Evolutionary conservation across 768 basidiomycete species (phyloP), one percentile per base, ranked within the genome.

Genomic region (Lactifluus pinguis): DNA sequence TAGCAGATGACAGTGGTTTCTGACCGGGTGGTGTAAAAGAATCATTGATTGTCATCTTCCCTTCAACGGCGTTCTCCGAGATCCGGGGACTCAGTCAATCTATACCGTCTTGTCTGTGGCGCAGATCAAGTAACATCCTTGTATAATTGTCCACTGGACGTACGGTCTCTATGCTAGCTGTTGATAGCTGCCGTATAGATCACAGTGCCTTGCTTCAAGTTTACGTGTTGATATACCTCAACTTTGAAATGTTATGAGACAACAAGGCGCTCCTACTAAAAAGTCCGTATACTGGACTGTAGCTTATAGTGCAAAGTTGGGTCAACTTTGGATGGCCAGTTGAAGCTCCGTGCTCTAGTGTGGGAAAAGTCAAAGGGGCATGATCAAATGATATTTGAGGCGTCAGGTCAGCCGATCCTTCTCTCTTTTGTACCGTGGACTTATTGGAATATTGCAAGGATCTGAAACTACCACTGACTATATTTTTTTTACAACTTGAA

Each of bases 31-130:
- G 7, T 57, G 38, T 49, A 45, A 56, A 25, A 34, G 7, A 42
- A 39, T 49, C 55, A 49, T 25, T 56, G 7, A 42, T 47, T 60
- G 53, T 55, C 52, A 54, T 17, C 47, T 49, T 58, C 56, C 48
- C 51, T 48, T 52, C 50, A 48, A 29, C 61, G 61, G 61, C 51
- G 34, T 38, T 53, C 39, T 49, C 61, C 61, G 56, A 11, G 39
- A 47, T 15, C 39, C n/a, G 9, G 36, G 53, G 44, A 39, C 36
- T 13, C n/a, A 52, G 17, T 14, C 47, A 21, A 58, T 42, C 51
- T 42, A 47, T 59, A 38, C 47, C 39, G 21, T 55, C 30, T 47
- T 60, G 38, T 49, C 55, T 25, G 44, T 42, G 56, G 49, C 56
- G 56, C 39, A 49, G 47, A 56, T 56, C 55, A 38, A 56, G 45